These are phyloP conservation scores for Melanogaster broomeanus DNA, from an alignment of 768 basidiomycete species.

Conservation along the genomic window DNA sequence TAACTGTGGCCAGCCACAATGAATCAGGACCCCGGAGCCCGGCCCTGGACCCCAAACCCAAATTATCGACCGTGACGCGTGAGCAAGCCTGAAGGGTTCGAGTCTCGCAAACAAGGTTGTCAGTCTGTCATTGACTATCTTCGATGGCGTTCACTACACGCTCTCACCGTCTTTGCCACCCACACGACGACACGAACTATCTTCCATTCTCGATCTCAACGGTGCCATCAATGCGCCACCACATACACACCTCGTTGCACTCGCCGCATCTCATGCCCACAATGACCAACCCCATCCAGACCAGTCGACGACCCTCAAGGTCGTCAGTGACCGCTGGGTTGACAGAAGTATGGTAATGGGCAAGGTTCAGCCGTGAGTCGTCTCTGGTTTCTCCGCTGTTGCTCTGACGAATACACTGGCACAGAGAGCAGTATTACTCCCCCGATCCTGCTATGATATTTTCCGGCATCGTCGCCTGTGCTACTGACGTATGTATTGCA, in stretches of 20 bases:
- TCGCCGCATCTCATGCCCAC: constrained; percentile 56
- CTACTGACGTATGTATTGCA: constrained; percentile 53
- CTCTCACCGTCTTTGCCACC: constrained; percentile 51
- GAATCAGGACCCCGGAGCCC: no score
- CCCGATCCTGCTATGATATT: constrained; percentile 78
- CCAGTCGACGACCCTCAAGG: constrained; percentile 35
- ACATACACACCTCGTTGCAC: constrained; percentile 49
- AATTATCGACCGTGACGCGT: no score
- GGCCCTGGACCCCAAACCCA: no score
- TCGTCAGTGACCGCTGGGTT: constrained; percentile 62
- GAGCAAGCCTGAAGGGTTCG: no score
- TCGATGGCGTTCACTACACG: constrained; percentile 45
- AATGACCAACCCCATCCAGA: constrained; percentile 23
- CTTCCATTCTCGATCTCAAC: constrained; percentile 49
- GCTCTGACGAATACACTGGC: constrained; percentile 2
- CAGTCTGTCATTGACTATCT: no score
- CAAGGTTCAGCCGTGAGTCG: constrained; percentile 54
- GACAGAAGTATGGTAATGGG: constrained; percentile 63
- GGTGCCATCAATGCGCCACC: constrained; percentile 52
- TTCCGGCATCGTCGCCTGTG: constrained; percentile 78
- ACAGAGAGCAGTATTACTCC: constrained; percentile 65
- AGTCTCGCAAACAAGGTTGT: no score
- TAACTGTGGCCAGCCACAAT: no score
- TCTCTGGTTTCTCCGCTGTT: not conserved
- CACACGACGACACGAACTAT: constrained; percentile 44